Evolutionary conservation across 192 early-diverging fungal species (phyloP).

Genomic region (Coemansia sp.): DNA sequence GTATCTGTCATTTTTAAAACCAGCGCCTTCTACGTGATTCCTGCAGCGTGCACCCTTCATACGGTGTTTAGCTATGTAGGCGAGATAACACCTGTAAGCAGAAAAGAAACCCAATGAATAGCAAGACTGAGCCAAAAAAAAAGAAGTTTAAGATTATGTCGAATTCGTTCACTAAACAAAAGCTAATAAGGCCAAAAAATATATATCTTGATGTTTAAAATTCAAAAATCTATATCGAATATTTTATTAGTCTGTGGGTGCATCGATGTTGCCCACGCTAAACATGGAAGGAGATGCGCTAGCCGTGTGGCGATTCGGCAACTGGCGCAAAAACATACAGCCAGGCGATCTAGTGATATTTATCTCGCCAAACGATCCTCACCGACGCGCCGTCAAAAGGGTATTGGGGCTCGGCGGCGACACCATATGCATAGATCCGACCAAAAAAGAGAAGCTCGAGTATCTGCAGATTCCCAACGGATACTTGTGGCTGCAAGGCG

Average conservation of each 20-base stretch:
- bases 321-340: conserved; percentile 41
- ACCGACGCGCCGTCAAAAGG: conserved; percentile 73
- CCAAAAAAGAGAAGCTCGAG: conserved; percentile 50
- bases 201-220: neutral
- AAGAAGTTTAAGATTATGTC: neutral
- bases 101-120: neutral
- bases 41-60: conserved; percentile 69
- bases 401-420: conserved; percentile 84
- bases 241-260: conserved; percentile 59
- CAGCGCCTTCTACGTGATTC: conserved; percentile 39
- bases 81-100: conserved; percentile 73
- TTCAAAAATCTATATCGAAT: neutral
- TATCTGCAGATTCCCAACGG: conserved; percentile 81
- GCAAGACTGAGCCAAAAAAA: neutral
- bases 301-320: conserved; percentile 67
- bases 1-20: neutral
- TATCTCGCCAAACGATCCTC: conserved; percentile 68
- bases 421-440: conserved; percentile 75
- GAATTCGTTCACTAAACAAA: no score
- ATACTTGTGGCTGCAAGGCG: conserved; percentile 90
- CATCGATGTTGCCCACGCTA: conserved; percentile 91
- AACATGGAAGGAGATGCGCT: conserved; percentile 81
- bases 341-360: conserved; percentile 82
- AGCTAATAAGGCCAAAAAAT: neutral
- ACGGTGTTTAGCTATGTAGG: conserved; percentile 71